Percentiles rank a stretch among this genome's conserved stretches.
These are phyloP conservation scores for Tetradesmus obliquus DNA, from an alignment of 139 green algal genomes.

Conservation along the genomic window DNA sequence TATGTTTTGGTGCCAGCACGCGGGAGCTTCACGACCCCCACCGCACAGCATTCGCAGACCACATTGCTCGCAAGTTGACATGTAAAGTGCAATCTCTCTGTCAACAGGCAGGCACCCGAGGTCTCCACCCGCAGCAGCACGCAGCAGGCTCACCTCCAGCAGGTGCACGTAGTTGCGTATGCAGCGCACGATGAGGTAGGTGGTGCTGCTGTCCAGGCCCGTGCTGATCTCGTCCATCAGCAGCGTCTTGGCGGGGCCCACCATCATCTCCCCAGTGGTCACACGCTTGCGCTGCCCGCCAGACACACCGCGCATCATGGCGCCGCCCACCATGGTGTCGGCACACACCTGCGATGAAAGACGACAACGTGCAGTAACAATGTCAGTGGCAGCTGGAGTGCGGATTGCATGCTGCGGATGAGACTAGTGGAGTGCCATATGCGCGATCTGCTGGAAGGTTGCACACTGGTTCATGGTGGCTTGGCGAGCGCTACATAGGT, in stretches of 20 bases:
- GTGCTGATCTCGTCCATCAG: slow-evolving; percentile 78
- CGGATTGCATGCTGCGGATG: background rate
- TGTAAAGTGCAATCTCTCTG: too few species aligned
- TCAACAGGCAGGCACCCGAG: too few species aligned
- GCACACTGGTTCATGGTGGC: too few species aligned
- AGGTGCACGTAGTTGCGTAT: slow-evolving; percentile 53
- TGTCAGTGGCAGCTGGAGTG: background rate
- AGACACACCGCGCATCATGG: slow-evolving; percentile 79
- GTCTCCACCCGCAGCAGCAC: background rate
- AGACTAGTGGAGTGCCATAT: too few species aligned
- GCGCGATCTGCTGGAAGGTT: too few species aligned
- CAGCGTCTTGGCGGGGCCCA: slow-evolving; percentile 61
- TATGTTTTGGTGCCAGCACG: too few species aligned
- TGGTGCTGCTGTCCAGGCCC: slow-evolving; percentile 75
- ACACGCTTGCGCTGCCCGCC: slow-evolving; percentile 85
- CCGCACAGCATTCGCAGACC: too few species aligned
- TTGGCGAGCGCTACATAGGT: too few species aligned
- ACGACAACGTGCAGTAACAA: background rate
- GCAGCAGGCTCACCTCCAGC: slow-evolving; percentile 25
- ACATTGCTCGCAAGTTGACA: too few species aligned
- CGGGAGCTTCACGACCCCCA: too few species aligned
- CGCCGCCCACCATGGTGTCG: slow-evolving; percentile 81
- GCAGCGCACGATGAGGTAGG: slow-evolving; percentile 69
- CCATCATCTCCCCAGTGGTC: slow-evolving; percentile 80
- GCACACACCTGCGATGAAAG: slow-evolving; percentile 25